Evolutionary conservation across 2,329 filamentous ascomycete genomes (phyloP), one percentile per base, ranked within the genome.

Genomic region (Diaporthe caulivora): DNA sequence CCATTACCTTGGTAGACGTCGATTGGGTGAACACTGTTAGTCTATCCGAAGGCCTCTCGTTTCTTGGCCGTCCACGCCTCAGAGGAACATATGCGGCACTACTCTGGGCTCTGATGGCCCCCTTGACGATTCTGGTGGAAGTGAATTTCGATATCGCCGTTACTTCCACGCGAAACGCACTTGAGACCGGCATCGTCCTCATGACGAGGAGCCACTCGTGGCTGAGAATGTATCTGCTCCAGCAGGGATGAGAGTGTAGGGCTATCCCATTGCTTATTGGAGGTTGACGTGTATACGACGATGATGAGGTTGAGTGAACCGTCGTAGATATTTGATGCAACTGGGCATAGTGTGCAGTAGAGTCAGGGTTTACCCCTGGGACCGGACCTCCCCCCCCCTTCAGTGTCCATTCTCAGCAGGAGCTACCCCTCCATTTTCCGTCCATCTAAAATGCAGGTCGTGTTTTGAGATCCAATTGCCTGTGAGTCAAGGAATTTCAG

Each of bases 401-500:
- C 8, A 37, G 9, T 21, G 31, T 47, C 24, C 21, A 51, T 37
- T 54, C 47, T 21, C 7, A 65, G 62, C 3, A 17, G 18, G 60
- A 67, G 62, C 62, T 67, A 67, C 62, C 62, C 62, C 62, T 67
- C 62, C 47, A 67, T 67, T 47, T 53, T 37, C 47, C n/a, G 29
- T 53, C 11, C 26, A n/a, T 31, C 26, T n/a, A 11, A 37, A 51
- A 58, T 51, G 58, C 42, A 69, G 17, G 24, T 57, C 62, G 62
- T 47, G 44, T 67, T 69, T 55, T 57, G 42, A 29, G 44, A 18
- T 44, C 34, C n/a, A 7, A 21, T 49, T 31, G 55, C 47, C 44
- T 42, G 57, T 73, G 65, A 70, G 40, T 73, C 72, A 73, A 70
- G 54, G 49, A 71, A 53, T 53, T 31, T 55, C 57, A 62, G 47